Conservation (phyloP, 495 filamentous ascomycete genomes). For the Aspergillus homomorphus region DNA sequence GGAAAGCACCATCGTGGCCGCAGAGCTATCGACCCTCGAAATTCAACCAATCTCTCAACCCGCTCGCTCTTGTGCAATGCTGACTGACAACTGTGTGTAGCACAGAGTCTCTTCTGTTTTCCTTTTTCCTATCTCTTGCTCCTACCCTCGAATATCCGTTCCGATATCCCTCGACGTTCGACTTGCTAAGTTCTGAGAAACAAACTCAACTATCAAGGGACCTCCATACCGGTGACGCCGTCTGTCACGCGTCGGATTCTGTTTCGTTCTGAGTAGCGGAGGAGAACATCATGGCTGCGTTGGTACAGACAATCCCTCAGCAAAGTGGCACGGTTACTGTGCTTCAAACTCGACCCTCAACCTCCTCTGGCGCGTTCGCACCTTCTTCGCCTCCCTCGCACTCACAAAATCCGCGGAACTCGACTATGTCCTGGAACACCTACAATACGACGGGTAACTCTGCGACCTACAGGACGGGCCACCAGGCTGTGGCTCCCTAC, state of each 20-base stretch:
- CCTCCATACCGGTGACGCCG: conserved; percentile 14
- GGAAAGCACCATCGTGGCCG: conserved; percentile 22
- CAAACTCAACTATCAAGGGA: conserved; percentile 28
- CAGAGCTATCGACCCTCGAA: conserved; percentile 11
- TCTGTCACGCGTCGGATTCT: conserved; percentile 21
- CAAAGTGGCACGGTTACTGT: conserved; percentile 76
- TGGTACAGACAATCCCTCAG: conserved; percentile 86
- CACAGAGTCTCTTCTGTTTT: conserved; percentile 22
- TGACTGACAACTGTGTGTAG: conserved; percentile 23
- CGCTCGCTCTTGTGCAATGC: conserved; percentile 21
- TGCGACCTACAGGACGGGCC: conserved; percentile 64
- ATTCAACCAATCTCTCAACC: conserved; percentile 18
- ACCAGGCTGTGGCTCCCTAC: conserved; percentile 73
- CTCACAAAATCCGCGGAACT: conserved; percentile 51
- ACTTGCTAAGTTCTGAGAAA: conserved; percentile 1
- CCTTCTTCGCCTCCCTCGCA: conserved; percentile 44
- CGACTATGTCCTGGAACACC: conserved; percentile 62
- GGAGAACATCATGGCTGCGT: conserved; percentile 71
- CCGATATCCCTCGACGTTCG: conserved; percentile 18
- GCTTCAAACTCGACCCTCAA: conserved; percentile 76
- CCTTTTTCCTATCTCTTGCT: conserved; percentile 16
- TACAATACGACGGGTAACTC: conserved; percentile 56
- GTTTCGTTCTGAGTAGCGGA: conserved; percentile 21
- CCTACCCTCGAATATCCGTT: conserved; percentile 7
- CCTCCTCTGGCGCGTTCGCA: conserved; percentile 55